phyloP scores from a whole-genome alignment of 2,329 filamentous ascomycete genomes.

The Ceratocystis cacaofunesta region DNA sequence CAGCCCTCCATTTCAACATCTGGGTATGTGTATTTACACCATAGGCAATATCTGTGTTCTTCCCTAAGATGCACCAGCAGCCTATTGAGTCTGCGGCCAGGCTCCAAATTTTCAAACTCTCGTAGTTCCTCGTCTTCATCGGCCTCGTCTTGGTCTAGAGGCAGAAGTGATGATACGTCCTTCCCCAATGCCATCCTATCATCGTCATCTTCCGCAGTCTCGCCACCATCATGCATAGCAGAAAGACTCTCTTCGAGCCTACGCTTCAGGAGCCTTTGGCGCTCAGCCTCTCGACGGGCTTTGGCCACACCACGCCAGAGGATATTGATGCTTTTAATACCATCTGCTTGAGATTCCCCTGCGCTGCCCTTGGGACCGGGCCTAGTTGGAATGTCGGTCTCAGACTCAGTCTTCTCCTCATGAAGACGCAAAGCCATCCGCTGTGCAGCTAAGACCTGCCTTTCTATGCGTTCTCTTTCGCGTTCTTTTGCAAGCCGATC shows the following conservation, averaged over 20 bases:
- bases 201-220: slow-evolving; percentile 31
- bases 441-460: slow-evolving; percentile 61
- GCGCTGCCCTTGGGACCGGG: slow-evolving; percentile 18
- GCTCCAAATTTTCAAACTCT: slow-evolving; percentile 56
- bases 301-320: slow-evolving; percentile 66
- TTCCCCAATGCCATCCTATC: slow-evolving; percentile 55
- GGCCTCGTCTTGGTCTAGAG: slow-evolving; percentile 57
- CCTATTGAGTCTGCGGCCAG: slow-evolving; percentile 49
- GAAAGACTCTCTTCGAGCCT: slow-evolving; percentile 52
- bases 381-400: not conserved
- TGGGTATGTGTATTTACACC: slow-evolving; percentile 78
- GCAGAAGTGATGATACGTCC: slow-evolving; percentile 37
- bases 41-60: slow-evolving; percentile 76
- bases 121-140: slow-evolving; percentile 67
- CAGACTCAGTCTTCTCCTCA: slow-evolving; percentile 29
- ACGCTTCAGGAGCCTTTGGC: slow-evolving; percentile 48
- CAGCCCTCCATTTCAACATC: slow-evolving; percentile 69
- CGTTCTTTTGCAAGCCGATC: slow-evolving; percentile 56
- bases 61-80: slow-evolving; percentile 56
- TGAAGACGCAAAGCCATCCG: slow-evolving; percentile 67
- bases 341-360: slow-evolving; percentile 20
- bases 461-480: slow-evolving; percentile 53
- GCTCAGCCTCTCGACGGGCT: slow-evolving; percentile 53
- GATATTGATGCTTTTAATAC: slow-evolving; percentile 41
- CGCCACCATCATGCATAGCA: slow-evolving; percentile 26